Evolutionary conservation across 208 protist species (phyloP), one percentile per base, ranked within the genome.

Genomic region (Acanthamoeba rhysodes): DNA sequence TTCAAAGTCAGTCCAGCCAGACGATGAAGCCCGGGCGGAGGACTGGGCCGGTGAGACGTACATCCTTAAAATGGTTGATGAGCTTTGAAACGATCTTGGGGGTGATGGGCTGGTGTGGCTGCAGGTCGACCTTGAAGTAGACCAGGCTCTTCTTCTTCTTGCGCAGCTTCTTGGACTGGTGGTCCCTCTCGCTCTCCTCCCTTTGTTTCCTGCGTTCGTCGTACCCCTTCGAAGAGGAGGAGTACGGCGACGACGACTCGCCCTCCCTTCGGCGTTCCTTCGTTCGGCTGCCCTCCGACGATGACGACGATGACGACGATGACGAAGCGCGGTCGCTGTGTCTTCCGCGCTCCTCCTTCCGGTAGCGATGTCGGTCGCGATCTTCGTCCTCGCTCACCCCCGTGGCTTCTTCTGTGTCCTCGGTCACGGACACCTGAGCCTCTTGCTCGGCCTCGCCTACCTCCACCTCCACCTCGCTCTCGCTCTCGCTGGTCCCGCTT

Each of bases 1-100:
- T 57, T 14, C 41, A 24, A 88, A 50, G n/a, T 10, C 27, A 37
- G 48, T 8, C 18, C 32, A 41, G 2, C 18, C 32, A 41, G 2
- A 41, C 37, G 37, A 4, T 4, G 37, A 41, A 41, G 37, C 37
- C 37, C 37, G 37, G 37, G 37, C 37, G 37, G 37, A 4, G 4
- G 4, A 57, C 22, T 29, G 48, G 34, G 16, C 76, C 16, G 41
- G 29, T 76, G 68, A 57, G 34, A 45, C 80, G 80, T 88, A 88
- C 80, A 14, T 88, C 80, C 80, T 88, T 88, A 41, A 88, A 88
- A n/a, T 88, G 80, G 80, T 88, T 88, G 50, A 88, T 88, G 41
- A 88, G 53, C 80, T 88, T 88, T 0, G 80, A 88, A 16, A 88
- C 80, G 53, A 88, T 64, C 80, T 88, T 88, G 80, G 80, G 50